Evolutionary conservation across 148 eudicot genomes (phyloP), one percentile per base, ranked within the genome.

Genomic region (Diospyros kaki): DNA sequence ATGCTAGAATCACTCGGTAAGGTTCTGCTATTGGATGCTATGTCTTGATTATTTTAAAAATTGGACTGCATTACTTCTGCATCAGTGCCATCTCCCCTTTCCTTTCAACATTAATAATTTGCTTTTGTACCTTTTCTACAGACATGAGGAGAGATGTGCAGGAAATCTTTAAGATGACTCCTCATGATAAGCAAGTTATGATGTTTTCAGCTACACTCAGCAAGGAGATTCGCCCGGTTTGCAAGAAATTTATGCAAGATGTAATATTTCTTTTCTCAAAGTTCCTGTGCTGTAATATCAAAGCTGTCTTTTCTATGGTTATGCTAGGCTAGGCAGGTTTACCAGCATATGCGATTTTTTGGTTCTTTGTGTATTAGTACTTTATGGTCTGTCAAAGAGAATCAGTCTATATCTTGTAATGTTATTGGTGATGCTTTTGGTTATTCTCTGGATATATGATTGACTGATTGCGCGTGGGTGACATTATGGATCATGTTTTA

Each of bases 1-100:
- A 87, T 87, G 90, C 87, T 87, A 4, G 90, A 84, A 68, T 87
- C 90, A 41, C 90, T 87, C 61, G 90, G 90, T 87, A 80, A 51
- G 81, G 17, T 59, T 63, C 38, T 42, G 13, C 48, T 10, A 14
- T 3, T 45, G 18, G 64, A 28, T 64, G 3, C 17, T 48, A 12
- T 9, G 41, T 52, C 40, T 10, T 13, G 5, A 50, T 38, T 45
- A 40, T 10, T 54, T 64, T 46, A 17, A 52, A 51, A 6, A 63
- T 55, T 41, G 28, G 63, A 14, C 15, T 40, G 40, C 66, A 48
- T 28, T 8, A 15, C 2, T 52, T n/a, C 6, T 17, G 51, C 52
- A 40, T 48, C 59, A 1, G 15, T 12, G 13, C 0, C 18, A 52
- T 58, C 7, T 13, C 12, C 38, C 38, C 6, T 43, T 17, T 10